phyloP scores from a whole-genome alignment of 768 basidiomycete genomes.

The Trametes punicea region DNA sequence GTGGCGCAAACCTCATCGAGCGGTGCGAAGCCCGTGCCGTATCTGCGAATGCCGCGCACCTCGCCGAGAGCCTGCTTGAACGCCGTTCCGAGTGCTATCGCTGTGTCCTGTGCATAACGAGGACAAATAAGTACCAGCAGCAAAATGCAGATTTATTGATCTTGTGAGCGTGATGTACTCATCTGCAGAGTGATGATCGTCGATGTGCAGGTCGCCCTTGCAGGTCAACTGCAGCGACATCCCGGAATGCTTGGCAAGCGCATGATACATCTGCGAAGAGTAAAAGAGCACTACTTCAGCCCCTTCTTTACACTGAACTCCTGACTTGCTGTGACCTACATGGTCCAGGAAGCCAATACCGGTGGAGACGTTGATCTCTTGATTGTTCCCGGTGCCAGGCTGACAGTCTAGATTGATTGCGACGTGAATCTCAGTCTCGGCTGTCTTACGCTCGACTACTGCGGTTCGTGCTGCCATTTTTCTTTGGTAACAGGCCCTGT shows the following conservation, averaged over 20 bases:
- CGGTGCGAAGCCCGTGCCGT: slow-evolving; percentile 95
- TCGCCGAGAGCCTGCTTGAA: slow-evolving; percentile 96
- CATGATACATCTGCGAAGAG: slow-evolving; percentile 94
- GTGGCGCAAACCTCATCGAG: slow-evolving; percentile 75
- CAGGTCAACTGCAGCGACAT: slow-evolving; percentile 90
- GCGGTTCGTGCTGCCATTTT: slow-evolving; percentile 53
- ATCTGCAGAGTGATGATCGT: slow-evolving; percentile 99
- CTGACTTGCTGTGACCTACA: slow-evolving; percentile 43
- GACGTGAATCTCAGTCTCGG: slow-evolving; percentile 89
- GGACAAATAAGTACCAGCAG: slow-evolving; percentile 6
- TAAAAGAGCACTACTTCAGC: not conserved
- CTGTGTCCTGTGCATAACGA: slow-evolving; percentile 70
- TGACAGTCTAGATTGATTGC: slow-evolving; percentile 76
- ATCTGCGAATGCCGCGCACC: slow-evolving; percentile 89
- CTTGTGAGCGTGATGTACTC: slow-evolving; percentile 46
- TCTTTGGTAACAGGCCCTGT: not conserved
- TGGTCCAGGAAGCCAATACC: slow-evolving; percentile 99
- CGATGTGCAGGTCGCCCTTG: slow-evolving; percentile 94
- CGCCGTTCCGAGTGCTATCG: slow-evolving; percentile 81
- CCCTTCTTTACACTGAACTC: not conserved
- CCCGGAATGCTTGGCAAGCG: slow-evolving; percentile 94
- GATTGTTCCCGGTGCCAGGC: slow-evolving; percentile 56
- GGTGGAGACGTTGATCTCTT: slow-evolving; percentile 82
- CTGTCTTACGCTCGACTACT: slow-evolving; percentile 77
- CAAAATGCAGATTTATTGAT: slow-evolving; percentile 8